A percentile compares a stretch with the other conserved stretches of the same genome.
phyloP scores from a whole-genome alignment of 148 eudicot genomes.

The Vaccinium vitisidaea region DNA sequence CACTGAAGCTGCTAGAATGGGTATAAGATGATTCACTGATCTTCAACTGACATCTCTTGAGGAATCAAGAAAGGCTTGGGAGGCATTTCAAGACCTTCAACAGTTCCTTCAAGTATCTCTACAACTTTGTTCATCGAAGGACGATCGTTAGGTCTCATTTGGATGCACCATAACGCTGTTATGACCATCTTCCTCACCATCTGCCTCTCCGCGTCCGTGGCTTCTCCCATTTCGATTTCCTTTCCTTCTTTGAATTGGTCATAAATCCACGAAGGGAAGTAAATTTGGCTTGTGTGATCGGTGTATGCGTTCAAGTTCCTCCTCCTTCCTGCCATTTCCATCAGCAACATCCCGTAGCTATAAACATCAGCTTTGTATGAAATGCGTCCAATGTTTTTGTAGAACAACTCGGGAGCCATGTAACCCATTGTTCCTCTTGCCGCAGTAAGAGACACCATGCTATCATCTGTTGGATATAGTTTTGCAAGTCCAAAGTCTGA shows the following conservation, averaged over 20 bases:
- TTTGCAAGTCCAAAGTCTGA: slow-evolving; percentile 27
- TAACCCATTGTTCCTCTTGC: slow-evolving; percentile 7
- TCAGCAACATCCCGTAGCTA: not conserved
- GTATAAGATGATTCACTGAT: not conserved
- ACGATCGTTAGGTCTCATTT: slow-evolving; percentile 6
- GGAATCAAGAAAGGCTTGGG: slow-evolving; percentile 3
- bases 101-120: slow-evolving; percentile 9
- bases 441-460: slow-evolving; percentile 9
- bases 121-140: slow-evolving; percentile 13
- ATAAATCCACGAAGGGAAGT: not conserved
- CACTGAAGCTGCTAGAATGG: not conserved
- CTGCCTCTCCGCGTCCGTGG: not conserved
- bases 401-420: not conserved
- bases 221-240: not conserved
- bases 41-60: not conserved
- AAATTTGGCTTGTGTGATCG: not conserved
- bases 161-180: slow-evolving; percentile 9
- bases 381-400: not conserved
- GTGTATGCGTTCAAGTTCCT: not conserved
- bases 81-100: slow-evolving; percentile 11
- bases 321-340: not conserved
- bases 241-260: not conserved
- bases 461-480: slow-evolving; percentile 18
- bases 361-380: not conserved
- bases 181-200: slow-evolving; percentile 11